These are phyloP conservation scores for Arachis hypogaea DNA, from an alignment of 306 rosid species.

Conservation along the genomic window DNA sequence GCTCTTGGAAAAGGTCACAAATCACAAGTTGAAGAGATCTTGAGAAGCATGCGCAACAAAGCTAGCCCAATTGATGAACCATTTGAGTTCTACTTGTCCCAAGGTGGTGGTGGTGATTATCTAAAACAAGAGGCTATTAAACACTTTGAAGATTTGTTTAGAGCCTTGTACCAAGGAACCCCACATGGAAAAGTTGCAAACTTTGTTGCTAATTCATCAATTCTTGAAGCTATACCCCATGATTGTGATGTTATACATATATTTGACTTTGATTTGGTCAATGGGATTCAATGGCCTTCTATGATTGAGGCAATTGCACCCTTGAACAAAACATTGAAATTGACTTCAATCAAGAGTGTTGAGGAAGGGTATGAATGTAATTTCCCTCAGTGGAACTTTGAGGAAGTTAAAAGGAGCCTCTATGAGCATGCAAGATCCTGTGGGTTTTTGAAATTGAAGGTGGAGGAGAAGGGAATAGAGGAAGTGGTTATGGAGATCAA, in stretches of 20 bases:
- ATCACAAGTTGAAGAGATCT: constrained; percentile 38
- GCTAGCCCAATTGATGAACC: constrained; percentile 47
- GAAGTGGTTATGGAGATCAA: constrained; percentile 45
- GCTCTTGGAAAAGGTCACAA: constrained; percentile 42
- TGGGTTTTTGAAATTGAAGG: constrained; percentile 37
- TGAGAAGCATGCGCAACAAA: constrained; percentile 47
- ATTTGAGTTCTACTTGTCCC: constrained; percentile 46
- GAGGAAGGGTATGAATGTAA: constrained; percentile 31
- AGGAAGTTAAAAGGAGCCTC: constrained; percentile 44
- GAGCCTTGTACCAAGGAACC: constrained; percentile 41
- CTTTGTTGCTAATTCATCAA: constrained; percentile 50
- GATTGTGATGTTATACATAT: constrained; percentile 51
- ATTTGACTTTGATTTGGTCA: constrained; percentile 57
- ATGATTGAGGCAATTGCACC: constrained; percentile 46
- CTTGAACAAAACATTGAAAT: constrained; percentile 37
- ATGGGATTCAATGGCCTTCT: constrained; percentile 53
- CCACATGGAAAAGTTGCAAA: constrained; percentile 55
- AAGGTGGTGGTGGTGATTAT: constrained; percentile 31
- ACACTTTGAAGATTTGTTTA: constrained; percentile 43
- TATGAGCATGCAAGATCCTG: constrained; percentile 37
- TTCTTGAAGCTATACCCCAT: constrained; percentile 51
- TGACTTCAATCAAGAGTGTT: constrained; percentile 49
- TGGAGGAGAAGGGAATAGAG: constrained; percentile 47
- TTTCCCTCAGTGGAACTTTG: constrained; percentile 37
- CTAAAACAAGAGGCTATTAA: constrained; percentile 53